Conservation (phyloP, 2,329 filamentous ascomycete genomes). For the Ascochyta clinopodiicola region DNA sequence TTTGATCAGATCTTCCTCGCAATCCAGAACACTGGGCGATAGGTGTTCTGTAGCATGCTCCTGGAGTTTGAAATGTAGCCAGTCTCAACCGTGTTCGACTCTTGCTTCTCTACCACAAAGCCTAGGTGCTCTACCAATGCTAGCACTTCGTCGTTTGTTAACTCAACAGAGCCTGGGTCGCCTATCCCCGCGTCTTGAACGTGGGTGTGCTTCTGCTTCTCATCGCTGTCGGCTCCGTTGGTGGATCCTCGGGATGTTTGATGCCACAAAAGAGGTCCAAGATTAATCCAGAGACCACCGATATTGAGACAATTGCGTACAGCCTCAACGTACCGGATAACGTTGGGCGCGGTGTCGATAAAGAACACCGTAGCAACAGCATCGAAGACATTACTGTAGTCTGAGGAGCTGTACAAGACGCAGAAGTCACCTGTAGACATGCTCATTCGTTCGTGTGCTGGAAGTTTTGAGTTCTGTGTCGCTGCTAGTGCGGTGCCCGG, state of each 20-base stretch:
- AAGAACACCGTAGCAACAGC: conserved; percentile 93
- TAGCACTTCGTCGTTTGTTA: conserved; percentile 87
- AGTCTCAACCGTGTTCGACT: conserved; percentile 64
- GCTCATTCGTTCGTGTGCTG: conserved; percentile 72
- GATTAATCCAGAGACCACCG: conserved; percentile 84
- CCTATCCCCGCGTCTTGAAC: conserved; percentile 68
- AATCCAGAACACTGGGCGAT: conserved; percentile 83
- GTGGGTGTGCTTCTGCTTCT: conserved; percentile 9
- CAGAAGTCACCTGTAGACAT: conserved; percentile 96
- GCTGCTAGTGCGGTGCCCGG: conserved; percentile 48
- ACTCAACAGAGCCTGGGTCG: conserved; percentile 87
- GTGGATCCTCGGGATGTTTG: conserved; percentile 76
- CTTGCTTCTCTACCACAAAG: conserved; percentile 72
- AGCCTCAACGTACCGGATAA: conserved; percentile 87
- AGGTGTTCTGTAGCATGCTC: conserved; percentile 87
- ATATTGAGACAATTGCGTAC: conserved; percentile 77
- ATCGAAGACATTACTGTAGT: conserved; percentile 71
- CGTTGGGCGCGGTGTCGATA: conserved; percentile 93
- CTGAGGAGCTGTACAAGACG: conserved; percentile 75
- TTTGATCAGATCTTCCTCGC: conserved; percentile 68
- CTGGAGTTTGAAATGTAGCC: conserved; percentile 86
- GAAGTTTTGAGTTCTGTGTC: conserved; percentile 18
- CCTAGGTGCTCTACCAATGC: conserved; percentile 75
- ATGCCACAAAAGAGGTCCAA: conserved; percentile 94
- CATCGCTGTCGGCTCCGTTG: conserved; percentile 9